Percentiles rank a stretch among this genome's conserved stretches.
These are phyloP conservation scores for Verbena officinalis DNA, from an alignment of 257 asterid species.

Conservation along the genomic window DNA sequence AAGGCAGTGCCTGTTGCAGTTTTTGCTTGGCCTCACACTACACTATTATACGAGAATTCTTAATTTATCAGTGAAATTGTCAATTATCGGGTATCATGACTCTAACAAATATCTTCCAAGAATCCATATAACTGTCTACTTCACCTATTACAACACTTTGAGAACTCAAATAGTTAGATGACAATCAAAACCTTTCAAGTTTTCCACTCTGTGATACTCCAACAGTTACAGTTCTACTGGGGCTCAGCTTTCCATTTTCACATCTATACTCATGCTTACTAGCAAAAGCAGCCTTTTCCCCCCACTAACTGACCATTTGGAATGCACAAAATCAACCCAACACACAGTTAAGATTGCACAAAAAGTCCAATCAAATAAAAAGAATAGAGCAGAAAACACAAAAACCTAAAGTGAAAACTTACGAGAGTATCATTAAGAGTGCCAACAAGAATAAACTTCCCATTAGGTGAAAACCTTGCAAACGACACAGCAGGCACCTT, in stretches of 20 bases:
- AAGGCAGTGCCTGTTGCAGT: neutral
- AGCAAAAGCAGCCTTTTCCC: neutral
- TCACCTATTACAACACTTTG: neutral
- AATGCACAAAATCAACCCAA: neutral
- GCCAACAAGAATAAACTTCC: constrained; percentile 81
- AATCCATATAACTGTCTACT: neutral
- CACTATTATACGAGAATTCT: neutral
- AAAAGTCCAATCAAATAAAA: neutral
- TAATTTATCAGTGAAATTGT: neutral
- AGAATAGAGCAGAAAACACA: neutral
- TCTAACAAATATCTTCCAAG: neutral
- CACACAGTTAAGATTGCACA: neutral
- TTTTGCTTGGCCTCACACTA: neutral
- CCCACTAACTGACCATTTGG: neutral
- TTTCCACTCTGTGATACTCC: constrained; percentile 1
- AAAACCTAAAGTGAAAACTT: constrained; percentile 31
- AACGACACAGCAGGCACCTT: constrained; percentile 69
- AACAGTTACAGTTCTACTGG: neutral
- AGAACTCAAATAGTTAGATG: neutral
- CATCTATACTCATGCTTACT: neutral
- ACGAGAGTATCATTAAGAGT: constrained; percentile 87
- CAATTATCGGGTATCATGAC: neutral
- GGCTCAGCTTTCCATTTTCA: neutral
- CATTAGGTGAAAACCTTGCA: constrained; percentile 89
- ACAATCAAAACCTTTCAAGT: neutral